Base-by-base conservation (phyloP, 1,139 yeast genomes). In the Taiozyma sp. region DNA sequence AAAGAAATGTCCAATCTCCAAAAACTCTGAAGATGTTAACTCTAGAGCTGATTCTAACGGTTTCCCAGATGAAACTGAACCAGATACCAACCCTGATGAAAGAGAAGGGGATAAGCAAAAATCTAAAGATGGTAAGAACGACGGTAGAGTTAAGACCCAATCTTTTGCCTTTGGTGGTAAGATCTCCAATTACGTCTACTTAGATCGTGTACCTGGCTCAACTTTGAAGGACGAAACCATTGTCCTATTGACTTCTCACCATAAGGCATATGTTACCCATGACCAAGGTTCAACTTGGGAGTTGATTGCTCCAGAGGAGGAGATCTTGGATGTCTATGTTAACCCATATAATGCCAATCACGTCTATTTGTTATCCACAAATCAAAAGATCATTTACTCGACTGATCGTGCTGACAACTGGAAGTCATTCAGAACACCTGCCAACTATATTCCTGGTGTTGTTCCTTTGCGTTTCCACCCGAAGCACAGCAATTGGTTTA, bases 241-340 rank as follows among this genome's bases (percentile, higher is more conserved):
- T 41, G 66, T 80, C 28, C 68, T 79, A 2, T 68, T 72, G 50
- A 79, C 83, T 2, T 63, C 64, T 19, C 72, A 75, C 45, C 67
- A 71, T 49, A 65, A 67, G 42, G 76, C 64, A 63, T 71, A 49
- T 83, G 83, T 64, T 54, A 64, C 97, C 1, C 87, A 83, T 62
- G 85, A 91, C 67, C 96, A 95, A 46, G 97, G 98, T 28, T 67
- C 74, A 4, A 68, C 71, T 1, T 86, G 93, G 74, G 76, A 75
- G 36, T 72, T 71, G 57, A 72, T 82, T 23, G 78, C 73, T 13
- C 68, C 80, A 23, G 72, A 72, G 38, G 84, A 76, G 14, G 75
- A 32, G 72, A 74, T 89, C 44, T 57, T 76, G 10, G 81, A 80
- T 13, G 76, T 87, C 44, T 73, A 74, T 47, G 78, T 83, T 49